Evolutionary conservation across 2,329 filamentous ascomycete genomes (phyloP).

Genomic region (Aphanocladium album): DNA sequence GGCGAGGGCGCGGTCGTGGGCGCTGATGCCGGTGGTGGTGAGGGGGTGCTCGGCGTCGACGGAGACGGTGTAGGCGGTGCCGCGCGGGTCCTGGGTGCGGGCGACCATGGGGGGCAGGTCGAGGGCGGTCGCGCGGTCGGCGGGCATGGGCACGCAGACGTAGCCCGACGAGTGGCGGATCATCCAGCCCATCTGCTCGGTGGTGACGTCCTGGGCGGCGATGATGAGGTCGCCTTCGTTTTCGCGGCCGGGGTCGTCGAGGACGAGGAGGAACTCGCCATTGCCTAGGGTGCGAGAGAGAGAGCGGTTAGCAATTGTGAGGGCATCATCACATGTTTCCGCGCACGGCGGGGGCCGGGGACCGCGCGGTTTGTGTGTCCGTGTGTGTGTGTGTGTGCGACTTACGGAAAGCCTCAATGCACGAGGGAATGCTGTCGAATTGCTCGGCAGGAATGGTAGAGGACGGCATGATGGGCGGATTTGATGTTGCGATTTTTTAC

Average conservation of each 20-base stretch:
- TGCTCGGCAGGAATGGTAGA: conserved; percentile 45
- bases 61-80: conserved; percentile 89
- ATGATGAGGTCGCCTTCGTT: conserved; percentile 99
- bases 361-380: too few relatives aligned
- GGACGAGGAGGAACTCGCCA: conserved; percentile 92
- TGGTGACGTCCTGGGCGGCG: conserved; percentile 76
- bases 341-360: too few relatives aligned
- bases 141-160: conserved; percentile 80
- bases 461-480: conserved; percentile 41
- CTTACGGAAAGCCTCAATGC: conserved; percentile 60
- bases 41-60: conserved; percentile 71
- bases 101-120: conserved; percentile 85
- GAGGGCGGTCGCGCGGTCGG: conserved; percentile 63
- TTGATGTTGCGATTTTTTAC: not conserved
- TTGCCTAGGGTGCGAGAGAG: conserved; percentile 44
- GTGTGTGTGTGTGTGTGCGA: conserved; percentile 15
- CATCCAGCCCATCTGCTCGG: conserved; percentile 93
- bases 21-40: conserved; percentile 85
- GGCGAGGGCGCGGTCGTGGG: conserved; percentile 78
- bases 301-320: not conserved
- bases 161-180: conserved; percentile 86
- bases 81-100: conserved; percentile 70
- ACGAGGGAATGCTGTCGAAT: conserved; percentile 62
- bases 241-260: conserved; percentile 87
- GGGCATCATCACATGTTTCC: conserved; percentile 4